Base-by-base conservation (phyloP, 805 yeast species). In the Zygosaccharomyces lentus region DNA sequence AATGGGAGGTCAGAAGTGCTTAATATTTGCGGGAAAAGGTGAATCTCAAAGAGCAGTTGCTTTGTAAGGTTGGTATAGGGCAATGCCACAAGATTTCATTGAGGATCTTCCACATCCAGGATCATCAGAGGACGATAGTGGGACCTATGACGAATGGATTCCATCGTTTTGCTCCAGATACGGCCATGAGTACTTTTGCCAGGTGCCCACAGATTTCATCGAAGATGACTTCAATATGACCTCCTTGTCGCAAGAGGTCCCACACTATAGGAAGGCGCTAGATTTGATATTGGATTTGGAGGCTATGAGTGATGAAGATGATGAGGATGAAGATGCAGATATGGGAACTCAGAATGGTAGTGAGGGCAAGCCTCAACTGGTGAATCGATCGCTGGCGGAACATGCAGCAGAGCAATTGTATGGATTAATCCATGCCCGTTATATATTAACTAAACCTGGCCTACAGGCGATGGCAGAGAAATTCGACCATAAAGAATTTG, bases 201-300 rank as follows among this genome's bases (percentile, higher is more conserved):
- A 90, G 56, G 96, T 93, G 5, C 76, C 89, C 1, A 88, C 86
- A 39, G 96, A 88, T 41, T 93, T 89, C 66, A 87, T 93, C 50
- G 97, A 90, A 58, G 99, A 93, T 66, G 98, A 93, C 55, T 93
- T 93, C 74, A 93, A 93, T 63, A 74, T 93, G 58, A 90, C 98
- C 1, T 97, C 98, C 1, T 74, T 93, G 43, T 75, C 84, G 26
- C 77, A 82, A 53, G 80, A 86, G 48, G 96, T 93, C 8, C 96
- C 97, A 3, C 87, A 82, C 62, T 93, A 90, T 66, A 73, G 91
- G 59, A 96, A 89, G 61, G 96, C 98, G 1, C 70, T 91, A 51
- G 96, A 91, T 67, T 76, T 91, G 56, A 87, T 93, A 49, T 72
- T 91, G 52, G 99, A 91, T 66, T 76, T 88, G 52, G 97, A 86